Conservation (phyloP, 352 stramenopile genomes). For the Phytophthora boehmeriae region DNA sequence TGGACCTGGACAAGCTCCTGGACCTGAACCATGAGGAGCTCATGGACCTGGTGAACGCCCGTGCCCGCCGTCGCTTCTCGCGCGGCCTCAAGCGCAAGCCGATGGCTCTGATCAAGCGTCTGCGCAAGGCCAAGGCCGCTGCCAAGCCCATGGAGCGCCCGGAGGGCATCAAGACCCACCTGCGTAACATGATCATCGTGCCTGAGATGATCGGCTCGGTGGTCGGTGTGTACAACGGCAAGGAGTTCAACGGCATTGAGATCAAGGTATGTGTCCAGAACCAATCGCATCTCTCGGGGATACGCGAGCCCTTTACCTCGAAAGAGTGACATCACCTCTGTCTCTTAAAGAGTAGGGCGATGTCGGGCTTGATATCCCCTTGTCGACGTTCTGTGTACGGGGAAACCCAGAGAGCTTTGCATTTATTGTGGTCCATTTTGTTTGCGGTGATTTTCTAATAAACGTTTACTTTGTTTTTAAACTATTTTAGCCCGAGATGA, state of each 20-base stretch:
- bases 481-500: conserved; percentile 95
- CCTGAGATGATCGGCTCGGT: conserved; percentile 99
- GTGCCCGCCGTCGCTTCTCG: conserved; percentile 97
- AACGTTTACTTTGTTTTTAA: conserved; percentile 1
- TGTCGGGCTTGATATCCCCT: conserved; percentile 42
- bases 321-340: conserved; percentile 44
- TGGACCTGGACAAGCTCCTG: conserved; percentile 99
- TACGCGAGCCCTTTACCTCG: conserved; percentile 49
- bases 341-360: too few species aligned
- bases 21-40: conserved; percentile 99
- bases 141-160: conserved; percentile 97
- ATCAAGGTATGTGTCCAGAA: conserved; percentile 97
- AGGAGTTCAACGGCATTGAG: conserved; percentile 99
- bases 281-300: conserved; percentile 79
- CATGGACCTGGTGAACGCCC: conserved; percentile 97
- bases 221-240: conserved; percentile 99
- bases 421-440: conserved; percentile 3
- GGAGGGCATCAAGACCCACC: conserved; percentile 99
- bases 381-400: conserved; percentile 90
- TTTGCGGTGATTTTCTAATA: too few species aligned
- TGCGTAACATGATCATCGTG: conserved; percentile 99
- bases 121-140: conserved; percentile 99
- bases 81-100: conserved; percentile 99
- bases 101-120: conserved; percentile 99
- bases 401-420: conserved; percentile 82